Evolutionary conservation across 2,329 filamentous ascomycete species (phyloP).

Genomic region (Simplicillium aogashimaense): DNA sequence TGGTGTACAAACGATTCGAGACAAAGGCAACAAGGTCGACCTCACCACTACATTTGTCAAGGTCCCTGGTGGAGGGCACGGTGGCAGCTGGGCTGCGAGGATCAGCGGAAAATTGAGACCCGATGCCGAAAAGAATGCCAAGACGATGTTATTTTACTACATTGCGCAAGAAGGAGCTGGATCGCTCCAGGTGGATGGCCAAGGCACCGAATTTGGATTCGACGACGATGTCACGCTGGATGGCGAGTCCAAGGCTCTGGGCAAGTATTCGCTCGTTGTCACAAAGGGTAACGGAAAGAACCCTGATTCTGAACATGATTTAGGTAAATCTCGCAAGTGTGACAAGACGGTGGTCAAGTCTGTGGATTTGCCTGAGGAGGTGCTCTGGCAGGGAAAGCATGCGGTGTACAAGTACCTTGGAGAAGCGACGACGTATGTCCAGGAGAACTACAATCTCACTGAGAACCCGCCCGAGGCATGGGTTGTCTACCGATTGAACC

Average conservation of each 20-base stretch:
- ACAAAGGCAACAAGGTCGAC: constrained; percentile 79
- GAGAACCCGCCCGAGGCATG: constrained; percentile 73
- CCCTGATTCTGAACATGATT: constrained; percentile 53
- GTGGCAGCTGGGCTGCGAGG: constrained; percentile 85
- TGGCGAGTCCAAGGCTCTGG: constrained; percentile 62
- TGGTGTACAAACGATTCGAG: constrained; percentile 83
- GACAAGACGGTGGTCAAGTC: constrained; percentile 71
- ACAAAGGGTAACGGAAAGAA: constrained; percentile 59
- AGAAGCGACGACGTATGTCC: constrained; percentile 36
- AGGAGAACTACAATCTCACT: constrained; percentile 32
- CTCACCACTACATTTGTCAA: constrained; percentile 92
- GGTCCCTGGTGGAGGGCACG: constrained; percentile 72
- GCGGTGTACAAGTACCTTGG: constrained; percentile 45
- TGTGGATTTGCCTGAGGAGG: constrained; percentile 52
- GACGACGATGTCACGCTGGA: constrained; percentile 55
- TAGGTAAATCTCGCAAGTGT: constrained; percentile 58
- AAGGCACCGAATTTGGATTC: constrained; percentile 39
- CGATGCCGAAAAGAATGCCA: constrained; percentile 55
- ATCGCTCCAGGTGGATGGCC: constrained; percentile 46
- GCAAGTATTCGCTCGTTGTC: constrained; percentile 69
- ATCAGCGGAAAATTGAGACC: constrained; percentile 72
- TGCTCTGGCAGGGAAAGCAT: constrained; percentile 77
- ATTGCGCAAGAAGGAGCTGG: constrained; percentile 69
- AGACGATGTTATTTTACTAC: constrained; percentile 76
- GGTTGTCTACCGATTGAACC: constrained; percentile 71